Evolutionary conservation across 495 filamentous ascomycete species (phyloP), one percentile per base, ranked within the genome.

Genomic region (Amphirosellinia nigrospora): DNA sequence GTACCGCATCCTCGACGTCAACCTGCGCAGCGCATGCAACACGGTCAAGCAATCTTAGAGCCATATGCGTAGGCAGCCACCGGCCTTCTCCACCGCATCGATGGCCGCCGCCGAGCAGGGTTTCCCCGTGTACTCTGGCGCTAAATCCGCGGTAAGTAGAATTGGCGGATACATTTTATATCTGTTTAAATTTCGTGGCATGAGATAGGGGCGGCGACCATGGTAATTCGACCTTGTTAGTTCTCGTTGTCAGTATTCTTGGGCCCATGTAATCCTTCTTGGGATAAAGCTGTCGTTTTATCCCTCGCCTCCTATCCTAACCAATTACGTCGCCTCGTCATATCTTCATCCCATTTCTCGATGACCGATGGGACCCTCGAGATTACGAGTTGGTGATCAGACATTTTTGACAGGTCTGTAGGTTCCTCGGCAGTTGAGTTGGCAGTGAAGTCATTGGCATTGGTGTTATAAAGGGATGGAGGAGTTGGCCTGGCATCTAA

Each of bases 11-110:
- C 16, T 80, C 13, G 76, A 80, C 26, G 70, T 75, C 16, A 79
- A 80, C 50, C 59, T 77, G n/a, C 28, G 61, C 32, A 74, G 59
- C 11, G 72, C 73, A 0, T 28, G 73, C n/a, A 73, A 79, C 50
- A 73, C 75, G 15, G 56, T 74, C 32, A 80, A 80, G 65, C 56
- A 80, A 16, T 71, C 73, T 16, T 53, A 69, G 70, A 74, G 74
- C 43, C 62, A 39, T 11, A 77, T 80, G 64, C 72, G 69, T 21
- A 26, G 34, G 26, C 50, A 64, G 62, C 45, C 21, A 26, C 11
- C 50, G 11, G 50, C 11, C 23, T 13, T 23, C 10, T 32, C 53
- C 19, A 80, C 79, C 2, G 53, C 72, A 15, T 81, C 79, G 64
- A 73, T 73, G 13, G 74, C 74, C 8, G 76, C 73, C 9, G 76